Evolutionary conservation across 805 yeast genomes (phyloP), one percentile per base, ranked within the genome.

Genomic region (Starmerella floricola): DNA sequence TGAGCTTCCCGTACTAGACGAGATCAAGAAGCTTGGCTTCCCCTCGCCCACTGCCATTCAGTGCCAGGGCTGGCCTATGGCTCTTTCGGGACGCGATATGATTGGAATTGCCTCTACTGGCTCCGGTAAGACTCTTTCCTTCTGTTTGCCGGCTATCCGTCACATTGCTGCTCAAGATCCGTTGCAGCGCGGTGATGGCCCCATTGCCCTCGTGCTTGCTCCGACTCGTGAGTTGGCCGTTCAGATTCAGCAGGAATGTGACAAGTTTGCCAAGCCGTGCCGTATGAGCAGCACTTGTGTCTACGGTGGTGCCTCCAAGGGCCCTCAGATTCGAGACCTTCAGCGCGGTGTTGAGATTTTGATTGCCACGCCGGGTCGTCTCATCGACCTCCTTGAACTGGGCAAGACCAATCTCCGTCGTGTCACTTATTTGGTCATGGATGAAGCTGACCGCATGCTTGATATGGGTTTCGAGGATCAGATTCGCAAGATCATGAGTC

Each of bases 31-130:
- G 46, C 86, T 83, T 66, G 97, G 97, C 48, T 91, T 91, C 69
- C 91, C 79, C 43, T 74, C 69, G 52, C 98, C 98, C 57, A 91
- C 98, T 44, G 86, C 85, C 53, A 91, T 91, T 60, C 98, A 91
- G 71, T 85, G 95, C 66, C 98, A 91, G 71, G 98, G 98, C 71
- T 91, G 98, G 98, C 98, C 98, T 51, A 91, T 91, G 98, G 98
- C 98, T 59, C 72, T 87, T 46, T 78, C 88, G 56, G 98, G 98
- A 71, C 84, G 97, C 69, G 97, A 91, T 64, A 81, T 91, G 88
- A 83, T 91, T 66, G 98, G 98, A 73, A 80, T 91, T 63, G 97
- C 98, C 44, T 81, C 95, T 55, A 91, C 98, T 54, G 98, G 98
- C 68, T 87, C 96, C 43, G 98, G 98, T 73, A 91, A 91, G 73